A percentile compares a stretch with the other conserved stretches of the same genome.
phyloP scores from a whole-genome alignment of 768 basidiomycete genomes.

The Zangia roseola region DNA sequence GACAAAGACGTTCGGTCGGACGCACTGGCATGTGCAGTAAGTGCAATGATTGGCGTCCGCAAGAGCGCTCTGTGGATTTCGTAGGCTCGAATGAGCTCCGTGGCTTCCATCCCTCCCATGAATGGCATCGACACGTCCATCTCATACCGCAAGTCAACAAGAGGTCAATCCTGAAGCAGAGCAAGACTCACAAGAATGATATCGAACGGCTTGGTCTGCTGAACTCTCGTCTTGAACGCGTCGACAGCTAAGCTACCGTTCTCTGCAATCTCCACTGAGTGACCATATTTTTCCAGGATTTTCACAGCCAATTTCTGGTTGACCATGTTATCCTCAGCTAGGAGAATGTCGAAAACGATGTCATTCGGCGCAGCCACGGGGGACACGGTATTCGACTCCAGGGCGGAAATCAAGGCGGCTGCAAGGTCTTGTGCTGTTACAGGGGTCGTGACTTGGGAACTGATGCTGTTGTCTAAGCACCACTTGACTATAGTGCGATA shows the following conservation, averaged over 20 bases:
- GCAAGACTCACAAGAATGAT: conserved; percentile 75
- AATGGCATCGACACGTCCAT: conserved; percentile 99
- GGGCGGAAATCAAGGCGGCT: conserved; percentile 87
- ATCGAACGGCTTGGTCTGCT: conserved; percentile 76
- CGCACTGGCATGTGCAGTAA: conserved; percentile 96
- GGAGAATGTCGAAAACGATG: conserved; percentile 84
- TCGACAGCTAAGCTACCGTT: conserved; percentile 94
- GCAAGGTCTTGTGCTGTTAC: conserved; percentile 85
- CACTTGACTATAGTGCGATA: conserved; percentile 68
- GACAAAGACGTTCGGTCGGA: conserved; percentile 20
- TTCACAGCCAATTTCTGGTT: conserved; percentile 97
- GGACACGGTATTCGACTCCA: conserved; percentile 92
- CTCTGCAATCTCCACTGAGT: conserved; percentile 94
- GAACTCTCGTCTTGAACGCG: conserved; percentile 77
- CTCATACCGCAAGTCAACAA: conserved; percentile 37
- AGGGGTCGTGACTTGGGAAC: conserved; percentile 91
- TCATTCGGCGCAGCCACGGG: conserved; percentile 85
- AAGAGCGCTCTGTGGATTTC: conserved; percentile 70
- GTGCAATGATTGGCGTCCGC: conserved; percentile 88
- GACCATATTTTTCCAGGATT: conserved; percentile 94
- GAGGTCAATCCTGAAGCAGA: background rate
- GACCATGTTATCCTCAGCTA: conserved; percentile 96
- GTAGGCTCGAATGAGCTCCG: conserved; percentile 83
- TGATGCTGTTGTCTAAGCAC: conserved; percentile 96
- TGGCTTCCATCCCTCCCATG: conserved; percentile 99